Evolutionary conservation across 148 eudicot species (phyloP).

Genomic region (Polygonum maritimum): DNA sequence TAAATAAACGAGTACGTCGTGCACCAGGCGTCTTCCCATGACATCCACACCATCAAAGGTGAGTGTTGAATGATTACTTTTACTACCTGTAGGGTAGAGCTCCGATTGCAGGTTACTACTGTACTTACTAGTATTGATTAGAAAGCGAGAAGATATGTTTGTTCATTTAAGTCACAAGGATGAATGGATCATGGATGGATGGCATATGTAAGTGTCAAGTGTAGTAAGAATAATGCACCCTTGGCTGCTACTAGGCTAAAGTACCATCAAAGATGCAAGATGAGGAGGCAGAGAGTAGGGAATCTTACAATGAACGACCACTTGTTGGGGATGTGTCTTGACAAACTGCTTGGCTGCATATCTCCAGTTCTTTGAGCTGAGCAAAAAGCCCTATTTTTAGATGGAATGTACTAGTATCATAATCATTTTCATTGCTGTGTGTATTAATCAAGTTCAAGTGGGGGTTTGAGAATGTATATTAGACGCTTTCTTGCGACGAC

Average conservation of each 20-base stretch:
- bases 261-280: not conserved
- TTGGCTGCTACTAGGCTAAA: not conserved
- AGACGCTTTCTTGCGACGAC: no score
- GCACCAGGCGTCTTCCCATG: conserved; percentile 79
- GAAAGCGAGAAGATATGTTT: not conserved
- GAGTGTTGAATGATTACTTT: conserved; percentile 44
- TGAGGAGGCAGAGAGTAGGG: no score
- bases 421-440: no score
- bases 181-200: not conserved
- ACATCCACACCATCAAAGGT: conserved; percentile 90
- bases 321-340: no score
- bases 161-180: not conserved
- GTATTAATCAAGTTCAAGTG: no score
- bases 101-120: not conserved
- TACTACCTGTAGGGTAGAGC: conserved; percentile 53
- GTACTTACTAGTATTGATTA: not conserved
- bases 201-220: not conserved
- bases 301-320: no score
- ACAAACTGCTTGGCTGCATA: no score
- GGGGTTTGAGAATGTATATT: no score
- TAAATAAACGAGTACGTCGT: conserved; percentile 39
- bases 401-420: no score
- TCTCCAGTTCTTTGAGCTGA: no score
- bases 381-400: no score
- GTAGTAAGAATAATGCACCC: not conserved